Percentiles rank a stretch among this genome's conserved stretches.
These are phyloP conservation scores for Fusarium succisae DNA, from an alignment of 2,329 filamentous ascomycete genomes.

Conservation along the genomic window DNA sequence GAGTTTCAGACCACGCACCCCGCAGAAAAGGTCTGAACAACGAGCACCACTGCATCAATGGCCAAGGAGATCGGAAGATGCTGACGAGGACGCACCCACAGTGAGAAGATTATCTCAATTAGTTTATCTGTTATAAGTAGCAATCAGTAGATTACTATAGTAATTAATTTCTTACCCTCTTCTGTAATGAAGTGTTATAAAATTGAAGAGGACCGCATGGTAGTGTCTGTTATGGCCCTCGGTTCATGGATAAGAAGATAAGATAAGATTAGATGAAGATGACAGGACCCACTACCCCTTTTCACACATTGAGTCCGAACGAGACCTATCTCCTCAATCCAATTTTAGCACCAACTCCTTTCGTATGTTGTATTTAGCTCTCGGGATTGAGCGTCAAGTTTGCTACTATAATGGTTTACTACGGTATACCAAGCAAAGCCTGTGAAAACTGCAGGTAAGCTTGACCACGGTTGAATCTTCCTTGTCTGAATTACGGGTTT, in stretches of 20 bases:
- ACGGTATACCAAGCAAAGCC: background rate
- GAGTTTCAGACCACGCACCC: fast-evolving
- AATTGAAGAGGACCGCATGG: background rate
- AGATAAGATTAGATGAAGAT: background rate
- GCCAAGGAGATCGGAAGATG: background rate
- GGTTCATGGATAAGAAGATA: background rate
- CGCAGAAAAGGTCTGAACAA: background rate
- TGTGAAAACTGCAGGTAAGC: background rate
- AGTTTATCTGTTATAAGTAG: background rate
- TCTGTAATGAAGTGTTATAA: background rate
- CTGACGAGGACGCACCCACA: background rate
- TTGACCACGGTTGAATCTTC: background rate
- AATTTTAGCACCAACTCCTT: too few species aligned
- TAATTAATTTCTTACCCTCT: background rate
- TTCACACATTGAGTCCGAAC: background rate
- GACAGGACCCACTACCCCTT: background rate
- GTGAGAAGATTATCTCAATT: background rate
- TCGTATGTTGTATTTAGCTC: background rate
- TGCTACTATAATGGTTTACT: background rate
- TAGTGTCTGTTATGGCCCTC: background rate
- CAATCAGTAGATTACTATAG: background rate
- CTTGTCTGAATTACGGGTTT: background rate
- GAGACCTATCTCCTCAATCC: background rate
- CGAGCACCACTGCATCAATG: background rate
- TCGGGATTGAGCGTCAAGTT: background rate